phyloP scores from a whole-genome alignment of 2,329 filamentous ascomycete genomes.

The Coleophoma crateriformis region DNA sequence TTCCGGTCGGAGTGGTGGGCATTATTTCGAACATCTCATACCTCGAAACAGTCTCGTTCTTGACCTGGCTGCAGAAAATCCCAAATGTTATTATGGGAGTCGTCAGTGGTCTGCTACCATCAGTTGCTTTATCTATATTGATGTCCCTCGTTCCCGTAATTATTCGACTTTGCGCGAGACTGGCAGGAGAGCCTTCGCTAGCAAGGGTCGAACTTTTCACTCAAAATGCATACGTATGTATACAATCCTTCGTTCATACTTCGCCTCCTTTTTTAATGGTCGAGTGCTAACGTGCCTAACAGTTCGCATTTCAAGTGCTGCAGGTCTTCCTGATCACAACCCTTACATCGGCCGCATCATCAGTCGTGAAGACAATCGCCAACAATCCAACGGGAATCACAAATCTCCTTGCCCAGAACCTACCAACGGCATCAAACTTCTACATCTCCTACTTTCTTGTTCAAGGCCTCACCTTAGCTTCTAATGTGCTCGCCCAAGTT shows the following conservation, averaged over 20 bases:
- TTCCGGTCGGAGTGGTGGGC: slow-evolving; percentile 74
- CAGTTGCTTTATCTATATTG: slow-evolving; percentile 71
- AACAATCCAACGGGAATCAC: slow-evolving; percentile 57
- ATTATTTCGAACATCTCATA: slow-evolving; percentile 78
- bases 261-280: neutral
- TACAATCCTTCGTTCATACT: neutral
- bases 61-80: slow-evolving; percentile 68
- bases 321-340: slow-evolving; percentile 91
- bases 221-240: slow-evolving; percentile 69
- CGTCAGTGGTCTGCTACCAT: slow-evolving; percentile 78
- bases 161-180: slow-evolving; percentile 73
- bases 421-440: slow-evolving; percentile 86
- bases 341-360: slow-evolving; percentile 72
- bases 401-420: slow-evolving; percentile 60
- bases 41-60: slow-evolving; percentile 59
- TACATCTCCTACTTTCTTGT: slow-evolving; percentile 95
- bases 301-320: slow-evolving; percentile 79
- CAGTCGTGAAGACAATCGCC: slow-evolving; percentile 58
- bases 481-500: slow-evolving; percentile 69
- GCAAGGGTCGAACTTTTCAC: slow-evolving; percentile 82
- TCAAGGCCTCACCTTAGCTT: slow-evolving; percentile 77
- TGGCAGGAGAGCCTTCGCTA: slow-evolving; percentile 73
- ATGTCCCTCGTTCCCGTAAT: slow-evolving; percentile 83
- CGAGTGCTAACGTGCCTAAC: neutral
- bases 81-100: slow-evolving; percentile 72